Conservation (phyloP, 768 basidiomycete genomes). For the Kockovaella imperatae region DNA sequence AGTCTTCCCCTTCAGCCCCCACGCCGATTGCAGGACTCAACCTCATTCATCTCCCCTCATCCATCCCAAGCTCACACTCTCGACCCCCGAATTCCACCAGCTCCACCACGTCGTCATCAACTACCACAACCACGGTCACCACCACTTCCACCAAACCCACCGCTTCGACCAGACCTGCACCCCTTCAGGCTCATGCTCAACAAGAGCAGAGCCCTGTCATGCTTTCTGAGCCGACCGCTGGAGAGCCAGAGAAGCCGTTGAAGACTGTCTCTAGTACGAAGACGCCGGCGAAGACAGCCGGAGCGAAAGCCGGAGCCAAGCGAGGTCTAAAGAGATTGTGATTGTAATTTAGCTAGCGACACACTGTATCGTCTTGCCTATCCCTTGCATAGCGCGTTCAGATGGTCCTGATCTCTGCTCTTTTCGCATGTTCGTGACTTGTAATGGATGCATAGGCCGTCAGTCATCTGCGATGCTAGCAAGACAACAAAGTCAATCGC, state of each 20-base stretch:
- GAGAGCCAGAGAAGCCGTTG: conserved; percentile 8
- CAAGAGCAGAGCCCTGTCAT: conserved; percentile 27
- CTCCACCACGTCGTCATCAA: not conserved
- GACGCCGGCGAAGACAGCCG: conserved; percentile 6
- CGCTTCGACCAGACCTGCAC: conserved; percentile 13
- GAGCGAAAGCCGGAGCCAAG: conserved; percentile 19
- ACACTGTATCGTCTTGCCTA: not conserved
- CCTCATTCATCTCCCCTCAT: conserved; percentile 1
- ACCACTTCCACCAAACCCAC: conserved; percentile 1
- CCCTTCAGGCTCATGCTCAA: conserved; percentile 14
- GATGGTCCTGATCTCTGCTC: not conserved
- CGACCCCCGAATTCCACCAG: conserved; percentile 6
- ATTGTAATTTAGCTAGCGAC: not conserved
- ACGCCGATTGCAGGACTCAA: conserved; percentile 1
- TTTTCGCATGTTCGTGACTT: too few species aligned
- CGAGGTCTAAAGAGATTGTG: conserved; percentile 32
- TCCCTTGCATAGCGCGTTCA: not conserved
- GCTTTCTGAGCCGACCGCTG: conserved; percentile 3
- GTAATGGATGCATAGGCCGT: too few species aligned
- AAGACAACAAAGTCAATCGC: too few species aligned
- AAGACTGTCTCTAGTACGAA: conserved; percentile 8
- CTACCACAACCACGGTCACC: conserved; percentile 5
- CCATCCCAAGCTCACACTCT: not conserved
- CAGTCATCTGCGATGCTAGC: too few species aligned
- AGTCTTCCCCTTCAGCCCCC: conserved; percentile 2